Conservation (phyloP, 768 basidiomycete genomes). For the Rickenella mellea region DNA sequence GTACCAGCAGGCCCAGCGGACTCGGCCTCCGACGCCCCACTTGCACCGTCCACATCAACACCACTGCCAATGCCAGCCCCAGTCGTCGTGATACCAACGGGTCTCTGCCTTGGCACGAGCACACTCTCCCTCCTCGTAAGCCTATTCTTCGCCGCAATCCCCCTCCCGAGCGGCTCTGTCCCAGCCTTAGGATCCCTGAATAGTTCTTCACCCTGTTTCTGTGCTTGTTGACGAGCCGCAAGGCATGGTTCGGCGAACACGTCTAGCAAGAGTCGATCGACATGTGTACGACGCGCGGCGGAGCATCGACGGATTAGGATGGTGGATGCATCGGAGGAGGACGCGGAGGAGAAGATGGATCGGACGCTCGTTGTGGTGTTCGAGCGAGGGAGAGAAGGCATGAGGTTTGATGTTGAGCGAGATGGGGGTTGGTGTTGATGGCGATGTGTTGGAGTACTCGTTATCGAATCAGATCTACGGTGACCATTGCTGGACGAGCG, state of each 20-base stretch:
- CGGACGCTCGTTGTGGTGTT: conserved; percentile 59
- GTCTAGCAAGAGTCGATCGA: conserved; percentile 74
- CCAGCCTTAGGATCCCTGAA: conserved; percentile 46
- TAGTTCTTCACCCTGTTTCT: conserved; percentile 51
- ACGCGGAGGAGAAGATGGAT: conserved; percentile 43
- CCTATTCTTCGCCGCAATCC: conserved; percentile 41
- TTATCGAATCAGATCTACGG: too few species aligned
- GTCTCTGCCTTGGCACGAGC: conserved; percentile 32
- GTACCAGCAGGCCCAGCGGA: too few species aligned
- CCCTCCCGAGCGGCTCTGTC: conserved; percentile 25
- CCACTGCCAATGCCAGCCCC: too few species aligned
- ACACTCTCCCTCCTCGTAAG: conserved; percentile 64
- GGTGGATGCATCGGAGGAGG: conserved; percentile 41
- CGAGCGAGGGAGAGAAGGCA: conserved; percentile 42
- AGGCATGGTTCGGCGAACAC: conserved; percentile 70
- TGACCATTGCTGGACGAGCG: too few species aligned
- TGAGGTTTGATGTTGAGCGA: too few species aligned
- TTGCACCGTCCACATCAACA: too few species aligned
- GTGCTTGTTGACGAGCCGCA: conserved; percentile 57
- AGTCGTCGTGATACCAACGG: too few species aligned
- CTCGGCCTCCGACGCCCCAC: too few species aligned
- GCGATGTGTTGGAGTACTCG: too few species aligned
- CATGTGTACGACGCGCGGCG: conserved; percentile 50
- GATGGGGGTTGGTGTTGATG: too few species aligned
- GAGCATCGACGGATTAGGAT: conserved; percentile 64